These are phyloP conservation scores for Lachnellula subtilissima DNA, from an alignment of 2,329 filamentous ascomycete species.

Conservation along the genomic window DNA sequence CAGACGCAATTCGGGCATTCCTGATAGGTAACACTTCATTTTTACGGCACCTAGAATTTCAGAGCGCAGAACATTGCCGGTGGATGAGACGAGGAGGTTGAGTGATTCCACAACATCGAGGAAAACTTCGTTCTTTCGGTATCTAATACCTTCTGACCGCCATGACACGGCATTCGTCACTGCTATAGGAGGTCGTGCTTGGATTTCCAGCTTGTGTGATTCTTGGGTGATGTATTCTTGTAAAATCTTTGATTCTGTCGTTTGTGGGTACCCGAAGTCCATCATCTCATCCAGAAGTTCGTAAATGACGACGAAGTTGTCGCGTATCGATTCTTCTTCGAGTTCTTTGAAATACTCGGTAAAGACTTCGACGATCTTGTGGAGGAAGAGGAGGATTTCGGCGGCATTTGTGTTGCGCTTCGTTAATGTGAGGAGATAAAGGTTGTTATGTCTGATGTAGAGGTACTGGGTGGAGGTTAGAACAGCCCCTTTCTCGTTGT, in stretches of 20 bases:
- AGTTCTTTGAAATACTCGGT: constrained; percentile 99
- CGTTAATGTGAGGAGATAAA: constrained; percentile 94
- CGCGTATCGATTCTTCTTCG: constrained; percentile 96
- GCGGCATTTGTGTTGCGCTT: constrained; percentile 99
- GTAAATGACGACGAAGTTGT: constrained; percentile 99
- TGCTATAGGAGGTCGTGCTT: constrained; percentile 91
- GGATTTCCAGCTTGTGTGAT: constrained; percentile 95
- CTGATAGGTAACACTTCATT: constrained; percentile 99
- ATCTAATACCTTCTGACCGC: constrained; percentile 95
- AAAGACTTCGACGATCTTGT: constrained; percentile 98
- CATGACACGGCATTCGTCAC: constrained; percentile 98
- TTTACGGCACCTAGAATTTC: constrained; percentile 97
- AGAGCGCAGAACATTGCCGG: constrained; percentile 89
- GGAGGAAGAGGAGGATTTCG: constrained; percentile 95
- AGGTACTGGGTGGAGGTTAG: constrained; percentile 63
- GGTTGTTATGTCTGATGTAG: constrained; percentile 98
- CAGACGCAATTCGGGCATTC: constrained; percentile 92
- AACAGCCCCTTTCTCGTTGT: constrained; percentile 1
- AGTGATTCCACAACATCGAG: constrained; percentile 94
- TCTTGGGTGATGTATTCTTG: constrained; percentile 99
- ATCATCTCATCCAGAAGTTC: constrained; percentile 99
- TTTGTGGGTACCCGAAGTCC: constrained; percentile 99
- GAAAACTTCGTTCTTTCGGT: constrained; percentile 99
- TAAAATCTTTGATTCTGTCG: constrained; percentile 95
- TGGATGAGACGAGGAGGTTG: constrained; percentile 89